These are phyloP conservation scores for Saccharomycopsis selenospora DNA, from an alignment of 805 yeast genomes.

Conservation along the genomic window DNA sequence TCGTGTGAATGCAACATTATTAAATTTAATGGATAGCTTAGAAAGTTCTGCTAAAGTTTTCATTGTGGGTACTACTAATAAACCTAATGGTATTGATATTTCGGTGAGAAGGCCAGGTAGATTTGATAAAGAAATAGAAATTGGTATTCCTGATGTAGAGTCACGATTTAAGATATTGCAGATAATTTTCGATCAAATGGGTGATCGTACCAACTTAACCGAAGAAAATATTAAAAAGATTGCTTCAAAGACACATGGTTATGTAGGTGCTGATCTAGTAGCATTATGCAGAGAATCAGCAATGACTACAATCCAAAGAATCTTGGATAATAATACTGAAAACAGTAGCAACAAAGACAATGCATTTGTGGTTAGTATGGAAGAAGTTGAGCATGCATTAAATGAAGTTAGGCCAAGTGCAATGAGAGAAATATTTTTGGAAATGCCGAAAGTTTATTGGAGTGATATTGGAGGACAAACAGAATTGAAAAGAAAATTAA, in stretches of 20 bases:
- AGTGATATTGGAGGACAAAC: constrained; percentile 94
- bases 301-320: constrained; percentile 68
- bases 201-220: constrained; percentile 42
- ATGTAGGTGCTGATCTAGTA: constrained; percentile 92
- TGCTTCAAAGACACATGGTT: constrained; percentile 86
- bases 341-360: constrained; percentile 23
- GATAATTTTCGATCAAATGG: constrained; percentile 52
- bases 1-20: constrained; percentile 80
- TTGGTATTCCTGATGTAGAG: constrained; percentile 84
- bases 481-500: constrained; percentile 67
- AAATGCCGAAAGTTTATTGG: constrained; percentile 93
- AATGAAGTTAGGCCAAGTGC: constrained; percentile 89
- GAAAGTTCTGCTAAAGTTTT: constrained; percentile 58
- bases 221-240: constrained; percentile 50
- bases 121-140: constrained; percentile 82
- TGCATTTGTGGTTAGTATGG: constrained; percentile 39
- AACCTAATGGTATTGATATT: constrained; percentile 62
- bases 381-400: constrained; percentile 66
- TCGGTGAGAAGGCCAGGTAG: constrained; percentile 82
- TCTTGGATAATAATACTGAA: constrained; percentile 30
- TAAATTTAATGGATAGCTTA: constrained; percentile 76
- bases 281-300: constrained; percentile 87
- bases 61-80: constrained; percentile 64
- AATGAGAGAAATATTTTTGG: constrained; percentile 91
- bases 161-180: constrained; percentile 68